These are phyloP conservation scores for Balakata baccata DNA, from an alignment of 345 rosid genomes.

Conservation along the genomic window DNA sequence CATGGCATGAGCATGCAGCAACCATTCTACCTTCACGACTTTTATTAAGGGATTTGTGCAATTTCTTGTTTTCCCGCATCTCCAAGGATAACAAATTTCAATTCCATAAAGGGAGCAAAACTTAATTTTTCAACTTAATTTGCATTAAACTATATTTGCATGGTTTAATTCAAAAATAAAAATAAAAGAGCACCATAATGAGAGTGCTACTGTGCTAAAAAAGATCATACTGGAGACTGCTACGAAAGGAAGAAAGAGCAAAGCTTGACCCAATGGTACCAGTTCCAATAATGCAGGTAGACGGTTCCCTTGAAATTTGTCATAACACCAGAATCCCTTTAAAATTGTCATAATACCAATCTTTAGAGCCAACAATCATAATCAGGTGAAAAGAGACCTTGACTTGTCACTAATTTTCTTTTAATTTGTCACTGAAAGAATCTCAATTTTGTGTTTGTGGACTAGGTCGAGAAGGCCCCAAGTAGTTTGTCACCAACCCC, in stretches of 20 bases:
- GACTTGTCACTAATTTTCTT: background rate
- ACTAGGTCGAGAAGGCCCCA: conserved; percentile 73
- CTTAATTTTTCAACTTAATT: background rate
- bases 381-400: background rate
- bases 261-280: background rate
- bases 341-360: background rate
- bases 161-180: background rate
- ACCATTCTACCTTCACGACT: too few relatives aligned
- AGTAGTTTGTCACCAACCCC: conserved; percentile 93
- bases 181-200: background rate
- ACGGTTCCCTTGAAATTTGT: background rate
- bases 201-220: background rate
- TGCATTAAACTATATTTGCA: background rate
- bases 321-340: background rate
- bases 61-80: too few relatives aligned
- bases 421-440: background rate
- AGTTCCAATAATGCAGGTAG: background rate
- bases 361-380: background rate
- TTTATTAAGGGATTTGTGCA: background rate
- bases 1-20: background rate
- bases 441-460: conserved; percentile 40
- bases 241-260: background rate
- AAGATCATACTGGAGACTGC: background rate
- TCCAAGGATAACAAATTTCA: too few relatives aligned
- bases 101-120: too few relatives aligned